phyloP scores from a whole-genome alignment of 2,329 filamentous ascomycete genomes.

The Botrytis squamosa region DNA sequence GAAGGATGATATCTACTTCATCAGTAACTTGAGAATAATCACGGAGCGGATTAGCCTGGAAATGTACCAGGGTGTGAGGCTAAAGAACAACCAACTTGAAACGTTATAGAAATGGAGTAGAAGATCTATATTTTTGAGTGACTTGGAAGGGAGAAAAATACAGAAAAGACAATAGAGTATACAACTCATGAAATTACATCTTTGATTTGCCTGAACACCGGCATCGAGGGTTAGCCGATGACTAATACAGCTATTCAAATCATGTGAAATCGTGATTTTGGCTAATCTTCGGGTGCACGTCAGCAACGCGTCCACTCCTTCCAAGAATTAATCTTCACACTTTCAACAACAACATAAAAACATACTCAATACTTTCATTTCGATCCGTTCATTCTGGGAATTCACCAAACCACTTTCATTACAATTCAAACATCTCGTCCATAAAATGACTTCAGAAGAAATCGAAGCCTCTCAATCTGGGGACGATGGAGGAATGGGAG shows the following conservation, averaged over 20 bases:
- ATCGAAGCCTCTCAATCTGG: constrained; percentile 65
- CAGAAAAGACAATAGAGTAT: neutral
- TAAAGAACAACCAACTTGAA: neutral
- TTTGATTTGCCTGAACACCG: too few relatives aligned
- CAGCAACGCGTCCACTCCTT: constrained; percentile 15
- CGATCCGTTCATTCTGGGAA: neutral
- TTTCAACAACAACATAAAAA: constrained; percentile 1
- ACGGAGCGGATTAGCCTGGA: neutral
- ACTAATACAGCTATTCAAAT: neutral
- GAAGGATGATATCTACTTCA: neutral
- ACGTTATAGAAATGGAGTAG: neutral
- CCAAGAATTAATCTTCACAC: neutral
- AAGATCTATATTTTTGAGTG: too few relatives aligned
- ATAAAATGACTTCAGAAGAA: constrained; percentile 36
- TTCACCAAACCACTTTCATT: neutral
- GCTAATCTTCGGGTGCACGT: constrained; percentile 18
- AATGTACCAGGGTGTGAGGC: neutral
- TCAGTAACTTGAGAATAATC: neutral
- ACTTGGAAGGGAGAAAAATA: neutral
- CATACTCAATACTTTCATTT: neutral
- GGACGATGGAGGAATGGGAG: constrained; percentile 72
- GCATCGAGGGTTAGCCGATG: neutral
- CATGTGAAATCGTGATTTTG: constrained; percentile 20
- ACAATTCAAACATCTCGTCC: neutral
- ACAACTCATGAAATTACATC: too few relatives aligned